These are phyloP conservation scores for Leccinum truebloodii DNA, from an alignment of 768 basidiomycete species.

Conservation along the genomic window DNA sequence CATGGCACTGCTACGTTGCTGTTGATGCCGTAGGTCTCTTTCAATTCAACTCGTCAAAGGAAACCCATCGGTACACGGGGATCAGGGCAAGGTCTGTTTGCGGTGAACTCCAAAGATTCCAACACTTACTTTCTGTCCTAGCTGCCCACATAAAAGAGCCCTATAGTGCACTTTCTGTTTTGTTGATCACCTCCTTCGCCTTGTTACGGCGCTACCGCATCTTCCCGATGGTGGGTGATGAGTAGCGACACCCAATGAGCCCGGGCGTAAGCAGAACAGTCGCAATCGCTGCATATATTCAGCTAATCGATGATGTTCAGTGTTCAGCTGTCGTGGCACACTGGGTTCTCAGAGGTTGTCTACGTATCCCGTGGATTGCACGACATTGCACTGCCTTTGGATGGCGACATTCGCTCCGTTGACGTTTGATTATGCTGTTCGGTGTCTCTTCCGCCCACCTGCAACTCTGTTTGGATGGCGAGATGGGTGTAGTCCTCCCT, in stretches of 20 bases:
- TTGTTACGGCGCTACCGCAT: conserved; percentile 10
- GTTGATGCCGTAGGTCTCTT: background rate
- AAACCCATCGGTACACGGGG: conserved; percentile 11
- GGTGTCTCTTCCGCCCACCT: background rate
- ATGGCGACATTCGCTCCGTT: conserved; percentile 9
- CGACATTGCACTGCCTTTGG: conserved; percentile 28
- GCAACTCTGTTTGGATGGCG: background rate
- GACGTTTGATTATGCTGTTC: background rate
- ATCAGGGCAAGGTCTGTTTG: conserved; percentile 29
- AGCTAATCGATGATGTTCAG: conserved; percentile 13
- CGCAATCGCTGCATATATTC: conserved; percentile 17
- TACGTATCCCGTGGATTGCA: conserved; percentile 13
- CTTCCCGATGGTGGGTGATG: conserved; percentile 27
- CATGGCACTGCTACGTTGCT: background rate
- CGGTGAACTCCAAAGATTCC: conserved; percentile 7
- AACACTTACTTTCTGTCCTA: conserved; percentile 12
- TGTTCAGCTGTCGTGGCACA: background rate
- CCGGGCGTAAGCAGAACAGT: conserved; percentile 6
- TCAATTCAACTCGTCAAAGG: background rate
- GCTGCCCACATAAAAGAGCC: background rate
- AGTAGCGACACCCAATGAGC: conserved; percentile 1
- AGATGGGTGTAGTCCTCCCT: background rate
- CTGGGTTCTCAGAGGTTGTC: conserved; percentile 1
- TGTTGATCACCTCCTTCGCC: background rate
- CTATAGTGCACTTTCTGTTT: background rate